phyloP scores from a whole-genome alignment of 1,284 basidiomycete genomes.

The Serendipita sp. region DNA sequence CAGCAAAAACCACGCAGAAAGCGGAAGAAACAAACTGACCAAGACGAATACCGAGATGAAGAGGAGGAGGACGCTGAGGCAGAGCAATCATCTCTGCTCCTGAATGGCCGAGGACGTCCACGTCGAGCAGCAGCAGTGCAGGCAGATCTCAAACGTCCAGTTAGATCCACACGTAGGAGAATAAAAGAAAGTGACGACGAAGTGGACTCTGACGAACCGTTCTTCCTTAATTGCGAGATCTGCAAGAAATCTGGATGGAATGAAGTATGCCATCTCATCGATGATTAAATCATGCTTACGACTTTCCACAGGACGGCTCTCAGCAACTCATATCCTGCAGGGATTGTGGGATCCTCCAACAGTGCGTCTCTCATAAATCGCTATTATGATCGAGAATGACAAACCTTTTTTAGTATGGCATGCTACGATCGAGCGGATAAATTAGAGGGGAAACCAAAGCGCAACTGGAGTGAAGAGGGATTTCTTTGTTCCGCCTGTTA shows the following conservation, averaged over 20 bases:
- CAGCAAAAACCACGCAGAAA: background rate
- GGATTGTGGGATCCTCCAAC: background rate
- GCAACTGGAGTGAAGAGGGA: background rate
- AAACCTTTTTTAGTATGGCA: background rate
- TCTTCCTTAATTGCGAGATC: constrained; percentile 1
- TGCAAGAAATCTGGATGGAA: constrained; percentile 6
- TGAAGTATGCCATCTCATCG: background rate
- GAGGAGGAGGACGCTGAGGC: background rate
- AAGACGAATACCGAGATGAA: constrained; percentile 3
- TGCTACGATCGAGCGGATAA: constrained; percentile 4
- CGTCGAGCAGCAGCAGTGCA: background rate
- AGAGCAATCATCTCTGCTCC: background rate
- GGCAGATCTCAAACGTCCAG: background rate
- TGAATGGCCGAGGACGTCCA: constrained; percentile 1
- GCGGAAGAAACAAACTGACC: background rate
- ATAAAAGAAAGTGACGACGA: background rate
- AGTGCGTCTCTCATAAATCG: background rate
- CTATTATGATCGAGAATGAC: background rate
- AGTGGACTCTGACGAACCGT: background rate
- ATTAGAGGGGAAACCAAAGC: constrained; percentile 1
- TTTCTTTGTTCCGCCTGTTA: background rate
- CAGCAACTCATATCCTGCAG: constrained; percentile 4
- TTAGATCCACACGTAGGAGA: background rate
- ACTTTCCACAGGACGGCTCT: background rate
- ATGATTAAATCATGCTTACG: background rate